phyloP scores from a whole-genome alignment of 306 rosid species.

The Luffa acutangula region DNA sequence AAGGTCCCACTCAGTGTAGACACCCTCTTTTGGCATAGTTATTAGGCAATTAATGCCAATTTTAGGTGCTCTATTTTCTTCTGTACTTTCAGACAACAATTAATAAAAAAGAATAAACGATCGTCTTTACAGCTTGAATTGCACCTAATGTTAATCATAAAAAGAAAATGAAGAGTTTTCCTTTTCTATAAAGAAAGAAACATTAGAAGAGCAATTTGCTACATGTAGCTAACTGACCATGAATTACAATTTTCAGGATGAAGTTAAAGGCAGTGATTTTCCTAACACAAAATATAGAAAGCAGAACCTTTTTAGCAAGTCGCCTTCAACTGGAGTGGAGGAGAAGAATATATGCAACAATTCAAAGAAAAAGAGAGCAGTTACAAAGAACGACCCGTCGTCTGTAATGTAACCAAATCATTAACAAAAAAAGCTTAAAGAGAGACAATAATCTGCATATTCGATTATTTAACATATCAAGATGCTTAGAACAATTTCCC shows the following conservation, averaged over 20 bases:
- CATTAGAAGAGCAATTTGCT: neutral
- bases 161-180: slow-evolving; percentile 9
- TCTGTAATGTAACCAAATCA: neutral
- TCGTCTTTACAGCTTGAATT: slow-evolving; percentile 1
- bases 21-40: slow-evolving; percentile 7
- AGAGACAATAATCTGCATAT: neutral
- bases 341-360: slow-evolving; percentile 5
- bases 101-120: neutral
- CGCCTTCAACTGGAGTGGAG: neutral
- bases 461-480: neutral
- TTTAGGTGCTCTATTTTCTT: slow-evolving; percentile 5
- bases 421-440: slow-evolving; percentile 2
- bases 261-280: neutral
- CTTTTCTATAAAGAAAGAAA: neutral
- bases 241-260: slow-evolving; percentile 2
- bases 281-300: neutral
- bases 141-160: neutral
- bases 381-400: neutral
- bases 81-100: neutral
- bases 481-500: slow-evolving; percentile 3
- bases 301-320: neutral
- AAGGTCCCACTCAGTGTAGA: slow-evolving; percentile 9
- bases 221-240: neutral
- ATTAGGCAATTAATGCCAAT: slow-evolving; percentile 5
- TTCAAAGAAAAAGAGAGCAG: neutral